Evolutionary conservation across 257 asterid species (phyloP), one percentile per base, ranked within the genome.

Genomic region (Jasminum sambac): DNA sequence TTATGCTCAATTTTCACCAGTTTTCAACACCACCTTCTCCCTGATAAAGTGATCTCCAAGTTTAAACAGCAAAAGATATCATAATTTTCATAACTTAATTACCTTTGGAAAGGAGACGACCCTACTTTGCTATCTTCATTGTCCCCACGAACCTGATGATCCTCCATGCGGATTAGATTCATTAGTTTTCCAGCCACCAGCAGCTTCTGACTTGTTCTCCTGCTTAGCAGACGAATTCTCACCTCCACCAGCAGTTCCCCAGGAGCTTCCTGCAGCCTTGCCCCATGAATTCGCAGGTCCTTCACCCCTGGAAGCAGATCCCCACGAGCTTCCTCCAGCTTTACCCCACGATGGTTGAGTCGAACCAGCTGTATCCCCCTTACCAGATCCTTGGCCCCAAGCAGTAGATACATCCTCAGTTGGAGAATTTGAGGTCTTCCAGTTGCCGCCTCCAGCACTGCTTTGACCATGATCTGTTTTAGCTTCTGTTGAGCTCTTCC

Each of bases 51-150:
- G 36, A 30, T 30, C 36, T 30, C 36, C n/a, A n/a, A n/a, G n/a
- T n/a, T n/a, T n/a, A 66, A 65, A 16, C 37, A 30, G 25, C 14
- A 76, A 46, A 67, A 58, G 24, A 17, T 1, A 67, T 8, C 4
- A 13, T 24, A 5, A 76, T 23, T 59, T 5, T 50, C 26, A 64
- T 12, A 68, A 55, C 70, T 81, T 16, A 68, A 55, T 72, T 81
- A 86, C 92, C 89, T 42, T n/a, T n/a, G 17, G 59, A 50, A 50
- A n/a, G 59, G 25, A 50, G 59, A 50, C 24, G 5, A 87, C 64
- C 91, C 95, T 66, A 93, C 85, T 76, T 80, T 77, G 72, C 77
- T 79, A 60, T 78, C 73, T n/a, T 84, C 95, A 74, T 71, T 78
- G 19, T 76, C 79, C 84, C 87, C 83, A 82, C 25, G 77, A 5